Conservation (phyloP, 495 filamentous ascomycete species). For the Annulohypoxylon stygium region DNA sequence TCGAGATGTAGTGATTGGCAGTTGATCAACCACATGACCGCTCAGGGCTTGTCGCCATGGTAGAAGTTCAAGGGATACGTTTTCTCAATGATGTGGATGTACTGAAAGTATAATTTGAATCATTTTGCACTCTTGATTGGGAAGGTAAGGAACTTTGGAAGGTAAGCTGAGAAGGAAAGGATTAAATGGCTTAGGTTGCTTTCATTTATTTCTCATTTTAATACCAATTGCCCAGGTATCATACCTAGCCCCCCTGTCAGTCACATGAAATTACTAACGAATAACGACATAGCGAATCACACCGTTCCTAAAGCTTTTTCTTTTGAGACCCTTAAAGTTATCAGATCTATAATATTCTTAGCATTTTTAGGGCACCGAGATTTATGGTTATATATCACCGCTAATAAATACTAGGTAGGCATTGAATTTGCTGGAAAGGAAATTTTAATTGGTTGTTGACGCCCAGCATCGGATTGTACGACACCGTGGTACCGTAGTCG, state of each 20-base stretch:
- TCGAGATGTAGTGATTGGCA: slow-evolving; percentile 44
- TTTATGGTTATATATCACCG: neutral
- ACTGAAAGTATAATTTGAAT: neutral
- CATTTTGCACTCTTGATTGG: neutral
- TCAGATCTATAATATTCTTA: neutral
- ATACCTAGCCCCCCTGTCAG: slow-evolving; percentile 6
- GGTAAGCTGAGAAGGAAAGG: neutral
- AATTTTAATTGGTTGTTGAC: too few species aligned
- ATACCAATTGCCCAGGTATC: neutral
- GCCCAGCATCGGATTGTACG: too few species aligned
- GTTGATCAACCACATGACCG: slow-evolving; percentile 53
- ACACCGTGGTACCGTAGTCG: too few species aligned
- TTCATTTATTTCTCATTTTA: neutral
- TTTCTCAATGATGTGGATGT: neutral
- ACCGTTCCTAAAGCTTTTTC: neutral
- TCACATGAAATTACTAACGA: slow-evolving; percentile 18
- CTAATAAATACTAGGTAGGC: too few species aligned
- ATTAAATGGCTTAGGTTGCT: neutral
- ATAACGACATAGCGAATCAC: neutral
- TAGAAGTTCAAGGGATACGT: neutral
- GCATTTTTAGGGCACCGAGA: neutral
- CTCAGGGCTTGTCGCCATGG: slow-evolving; percentile 20
- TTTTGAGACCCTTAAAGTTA: neutral
- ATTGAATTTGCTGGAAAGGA: too few species aligned
- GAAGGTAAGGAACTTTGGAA: neutral